Evolutionary conservation across 2,329 filamentous ascomycete species (phyloP).

Genomic region (Fusarium liriodendri): DNA sequence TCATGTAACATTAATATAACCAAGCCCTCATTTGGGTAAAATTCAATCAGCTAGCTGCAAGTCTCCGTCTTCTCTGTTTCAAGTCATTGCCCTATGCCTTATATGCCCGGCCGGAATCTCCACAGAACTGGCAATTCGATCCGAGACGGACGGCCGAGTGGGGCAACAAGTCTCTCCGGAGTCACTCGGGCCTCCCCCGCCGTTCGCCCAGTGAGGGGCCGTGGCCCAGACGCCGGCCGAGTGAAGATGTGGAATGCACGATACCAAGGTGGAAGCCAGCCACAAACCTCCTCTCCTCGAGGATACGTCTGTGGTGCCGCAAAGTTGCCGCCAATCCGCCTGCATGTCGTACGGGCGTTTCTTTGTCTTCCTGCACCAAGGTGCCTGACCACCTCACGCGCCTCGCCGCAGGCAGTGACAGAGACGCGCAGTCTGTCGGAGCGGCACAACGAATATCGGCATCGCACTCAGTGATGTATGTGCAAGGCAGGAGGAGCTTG

Average conservation of each 20-base stretch:
- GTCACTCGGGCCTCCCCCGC: slow-evolving; percentile 6
- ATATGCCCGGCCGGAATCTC: neutral
- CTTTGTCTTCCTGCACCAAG: neutral
- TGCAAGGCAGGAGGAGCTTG: slow-evolving; percentile 28
- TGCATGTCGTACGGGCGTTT: neutral
- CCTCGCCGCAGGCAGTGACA: slow-evolving; percentile 30
- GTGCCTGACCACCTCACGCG: neutral
- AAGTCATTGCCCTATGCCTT: neutral
- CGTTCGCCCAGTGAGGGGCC: slow-evolving; percentile 4
- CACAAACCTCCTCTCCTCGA: neutral
- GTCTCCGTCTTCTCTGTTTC: neutral
- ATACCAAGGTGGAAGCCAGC: neutral
- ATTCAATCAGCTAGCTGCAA: neutral
- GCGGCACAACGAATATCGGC: neutral
- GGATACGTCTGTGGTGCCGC: neutral
- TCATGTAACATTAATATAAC: slow-evolving; percentile 38
- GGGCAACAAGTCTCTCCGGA: slow-evolving; percentile 13
- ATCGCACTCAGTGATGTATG: neutral
- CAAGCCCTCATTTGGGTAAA: slow-evolving; percentile 9
- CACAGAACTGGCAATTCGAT: neutral
- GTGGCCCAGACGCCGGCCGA: neutral
- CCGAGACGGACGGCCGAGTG: slow-evolving; percentile 31
- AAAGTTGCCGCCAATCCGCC: neutral
- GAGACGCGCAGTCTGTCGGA: slow-evolving; percentile 24
- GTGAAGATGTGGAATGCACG: slow-evolving; percentile 18